Base-by-base conservation (phyloP, 768 basidiomycete species). In the Agaricus sinodeliciosus region DNA sequence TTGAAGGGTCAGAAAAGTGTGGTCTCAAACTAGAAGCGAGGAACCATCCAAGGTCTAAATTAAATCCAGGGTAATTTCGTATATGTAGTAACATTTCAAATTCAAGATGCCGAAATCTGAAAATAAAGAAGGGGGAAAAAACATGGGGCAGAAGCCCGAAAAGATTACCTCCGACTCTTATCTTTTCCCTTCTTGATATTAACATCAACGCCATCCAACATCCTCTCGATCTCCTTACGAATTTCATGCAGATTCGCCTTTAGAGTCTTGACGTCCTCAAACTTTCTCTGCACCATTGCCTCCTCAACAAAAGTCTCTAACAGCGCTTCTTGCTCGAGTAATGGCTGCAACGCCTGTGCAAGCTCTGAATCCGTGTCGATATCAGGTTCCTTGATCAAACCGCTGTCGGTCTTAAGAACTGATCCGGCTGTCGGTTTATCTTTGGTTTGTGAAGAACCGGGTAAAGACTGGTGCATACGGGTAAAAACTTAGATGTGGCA, bases 251-350 rank as follows among this genome's bases (percentile, higher is more conserved):
- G 66, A 65, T 87, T 94, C 28, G 70, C 65, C 63, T 89, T 85
- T 56, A 99, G 71, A 3, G 87, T 87, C 67, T 87, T 87, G 12
- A 87, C 88, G 63, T 99, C 96, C 67, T 98, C 95, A 58, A 98
- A 97, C 69, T 98, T 98, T 40, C 95, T 76, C 59, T 87, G 86
- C 2, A 83, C 78, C 67, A 85, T 87, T 5, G 95, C 95, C 65
- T 97, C 93, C 59, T 88, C 85, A 7, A 98, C 81, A 62, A 94
- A 97, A 1, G 83, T 78, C 67, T 94, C 90, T 16, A 99, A 76
- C 43, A 97, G 76, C 2, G 87, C 85, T 67, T 99, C 95, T 67
- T 98, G 95, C 68, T 97, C 94, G 13, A 97, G 77, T 11, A 97
- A 71, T 2, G 94, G 94, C 59, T 97, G 94, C 13, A 97, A 70